Base-by-base conservation (phyloP, 2,329 filamentous ascomycete species). In the Venturia oleaginea region DNA sequence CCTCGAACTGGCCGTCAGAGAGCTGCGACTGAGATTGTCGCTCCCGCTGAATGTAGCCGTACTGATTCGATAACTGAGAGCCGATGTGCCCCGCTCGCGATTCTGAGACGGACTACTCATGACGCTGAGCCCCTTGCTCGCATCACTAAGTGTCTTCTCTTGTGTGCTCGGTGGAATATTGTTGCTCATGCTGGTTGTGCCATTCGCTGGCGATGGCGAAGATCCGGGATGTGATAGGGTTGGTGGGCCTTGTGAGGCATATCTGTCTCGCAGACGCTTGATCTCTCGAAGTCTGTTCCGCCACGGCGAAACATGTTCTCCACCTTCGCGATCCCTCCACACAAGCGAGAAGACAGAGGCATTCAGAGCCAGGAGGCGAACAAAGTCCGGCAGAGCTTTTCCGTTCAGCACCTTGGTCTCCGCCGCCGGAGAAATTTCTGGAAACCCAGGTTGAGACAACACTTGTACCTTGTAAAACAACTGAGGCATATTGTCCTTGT, bases 301-400 rank as follows among this genome's bases (percentile, higher is more conserved):
- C 94, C 94, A 97, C 10, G 91, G 90, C 13, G 91, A 94, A 37
- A 94, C 83, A 71, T 96, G 87, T 73, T 96, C 92, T 65, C 89
- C 89, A 6, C 87, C 88, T 67, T 89, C 84, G 59, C 86, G 83
- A 70, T 85, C 86, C 59, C 85, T 84, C 91, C 93, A 97, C n/a
- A 97, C 92, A 55, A 89, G 84, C 1, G 90, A 91, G 74, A 97
- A 97, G 10, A 97, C 91, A 17, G 91, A 95, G 0, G 94, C 92
- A 72, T 97, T 97, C 67, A 99, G 84, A 0, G 93, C 91, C 22
- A 97, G 80, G 59, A 96, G 86, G 43, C 94, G 87, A 63, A 97
- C 90, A 72, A 97, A 95, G 11, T 86, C 84, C 0, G 92, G 90
- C 10, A 99, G 81, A 15, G 91, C 91, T 69, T 86, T 87, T 38